Evolutionary conservation across 2,329 filamentous ascomycete genomes (phyloP).

Genomic region (Trichoderma sp.): DNA sequence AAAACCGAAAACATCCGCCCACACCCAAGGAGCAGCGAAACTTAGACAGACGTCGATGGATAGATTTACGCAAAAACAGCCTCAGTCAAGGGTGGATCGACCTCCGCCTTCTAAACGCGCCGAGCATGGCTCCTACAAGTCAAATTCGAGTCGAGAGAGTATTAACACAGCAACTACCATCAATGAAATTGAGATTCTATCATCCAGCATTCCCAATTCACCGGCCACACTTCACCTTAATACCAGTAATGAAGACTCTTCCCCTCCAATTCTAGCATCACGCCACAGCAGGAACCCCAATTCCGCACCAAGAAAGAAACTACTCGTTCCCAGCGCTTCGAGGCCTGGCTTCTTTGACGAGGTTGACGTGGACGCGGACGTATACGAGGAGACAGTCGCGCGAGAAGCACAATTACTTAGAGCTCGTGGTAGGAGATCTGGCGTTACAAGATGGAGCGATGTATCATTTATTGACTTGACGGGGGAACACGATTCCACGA

Average conservation of each 20-base stretch:
- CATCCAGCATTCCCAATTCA: background rate
- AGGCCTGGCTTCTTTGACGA: slow-evolving; percentile 47
- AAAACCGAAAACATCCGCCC: background rate
- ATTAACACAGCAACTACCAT: slow-evolving; percentile 22
- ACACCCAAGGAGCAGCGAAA: slow-evolving; percentile 28
- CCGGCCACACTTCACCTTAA: background rate
- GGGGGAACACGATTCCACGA: background rate
- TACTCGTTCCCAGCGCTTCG: slow-evolving; percentile 45
- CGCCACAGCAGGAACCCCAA: slow-evolving; percentile 27
- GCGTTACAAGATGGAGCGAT: slow-evolving; percentile 39
- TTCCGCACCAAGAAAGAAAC: slow-evolving; percentile 41
- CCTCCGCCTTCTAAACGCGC: background rate
- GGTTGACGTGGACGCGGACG: slow-evolving; percentile 35
- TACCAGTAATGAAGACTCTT: background rate
- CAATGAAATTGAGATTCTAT: slow-evolving; percentile 29
- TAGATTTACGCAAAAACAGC: slow-evolving; percentile 34
- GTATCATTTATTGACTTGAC: slow-evolving; percentile 43
- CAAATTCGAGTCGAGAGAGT: slow-evolving; percentile 6
- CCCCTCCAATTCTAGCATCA: background rate
- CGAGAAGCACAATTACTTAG: slow-evolving; percentile 32
- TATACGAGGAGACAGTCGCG: slow-evolving; percentile 36
- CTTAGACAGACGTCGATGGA: slow-evolving; percentile 44
- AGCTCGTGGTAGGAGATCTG: slow-evolving; percentile 29
- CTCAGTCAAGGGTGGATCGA: slow-evolving; percentile 12
- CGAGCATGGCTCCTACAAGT: background rate